Conservation (phyloP, 805 yeast genomes). For the Saccharomyces jurei region DNA sequence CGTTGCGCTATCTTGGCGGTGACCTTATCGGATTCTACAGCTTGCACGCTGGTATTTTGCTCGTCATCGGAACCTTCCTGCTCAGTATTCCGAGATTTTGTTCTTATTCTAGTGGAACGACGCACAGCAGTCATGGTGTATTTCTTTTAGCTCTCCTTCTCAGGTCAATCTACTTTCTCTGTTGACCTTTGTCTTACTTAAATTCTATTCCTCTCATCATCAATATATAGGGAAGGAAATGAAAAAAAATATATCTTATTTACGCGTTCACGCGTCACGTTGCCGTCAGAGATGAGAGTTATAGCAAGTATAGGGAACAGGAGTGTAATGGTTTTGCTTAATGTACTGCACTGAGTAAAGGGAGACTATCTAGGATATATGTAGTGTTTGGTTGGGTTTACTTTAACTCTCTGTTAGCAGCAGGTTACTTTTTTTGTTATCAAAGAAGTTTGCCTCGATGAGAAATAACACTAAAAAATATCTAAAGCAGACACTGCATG, state of each 20-base stretch:
- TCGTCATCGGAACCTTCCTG: constrained; percentile 10
- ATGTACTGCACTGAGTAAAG: neutral
- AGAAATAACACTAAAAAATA: neutral
- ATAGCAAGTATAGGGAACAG: neutral
- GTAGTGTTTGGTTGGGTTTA: neutral
- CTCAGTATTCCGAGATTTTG: constrained; percentile 14
- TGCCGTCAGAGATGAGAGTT: neutral
- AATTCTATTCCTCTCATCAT: neutral
- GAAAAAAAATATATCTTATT: neutral
- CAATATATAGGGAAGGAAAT: constrained; percentile 3
- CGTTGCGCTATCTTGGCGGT: constrained; percentile 20
- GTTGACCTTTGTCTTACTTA: neutral
- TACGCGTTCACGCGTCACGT: neutral
- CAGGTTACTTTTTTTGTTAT: neutral
- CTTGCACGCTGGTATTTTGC: neutral
- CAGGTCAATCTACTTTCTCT: neutral
- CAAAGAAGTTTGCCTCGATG: neutral
- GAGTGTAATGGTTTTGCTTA: neutral
- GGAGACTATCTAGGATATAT: neutral
- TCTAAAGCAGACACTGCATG: neutral
- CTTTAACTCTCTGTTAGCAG: neutral
- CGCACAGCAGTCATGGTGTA: constrained; percentile 29
- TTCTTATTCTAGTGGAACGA: constrained; percentile 28
- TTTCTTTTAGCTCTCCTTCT: neutral
- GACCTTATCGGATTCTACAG: constrained; percentile 11